Base-by-base conservation (phyloP, 176 grass and related monocot species). In the Aegilops sharonensis region DNA sequence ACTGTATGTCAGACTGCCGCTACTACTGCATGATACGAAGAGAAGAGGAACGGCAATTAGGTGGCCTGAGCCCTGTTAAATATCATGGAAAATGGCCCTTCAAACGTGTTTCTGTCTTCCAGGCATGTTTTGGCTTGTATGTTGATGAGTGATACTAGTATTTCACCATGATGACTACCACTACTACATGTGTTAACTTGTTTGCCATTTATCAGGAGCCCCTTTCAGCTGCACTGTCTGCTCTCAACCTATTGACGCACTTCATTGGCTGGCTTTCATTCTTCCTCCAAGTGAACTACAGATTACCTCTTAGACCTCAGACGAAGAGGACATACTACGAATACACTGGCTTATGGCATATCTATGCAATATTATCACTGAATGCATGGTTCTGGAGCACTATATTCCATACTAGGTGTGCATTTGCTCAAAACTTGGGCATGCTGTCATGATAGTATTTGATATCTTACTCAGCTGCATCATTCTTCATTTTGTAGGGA, bases 11-110 rank as follows among this genome's bases (percentile, higher is more conserved):
- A 40, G 90, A 95, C 67, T 98, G 96, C 68, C 86, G 84, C 13
- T 98, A 94, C 84, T 78, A 95, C 74, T 98, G 96, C 78, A 98
- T 98, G 96, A 85, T 91, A 86, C 86, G 80, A 56, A 95, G 91
- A 89, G 96, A 95, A 89, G 77, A 78, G 15, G 84, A 94, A 83
- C 75, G 93, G 1, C 80, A 90, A 63, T 81, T 84, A 86, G 86
- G 80, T 82, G 96, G 93, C 36, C 90, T 94, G 1, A 77, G 14
- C 77, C 88, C 91, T 86, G 86, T 94, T 64, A 98, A 98, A 64
- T 98, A 98, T 91, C 95, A 95, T 89, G 96, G 96, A 56, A 95
- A 94, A 79, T 98, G 96, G 96, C 93, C 96, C 6, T 94, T 92
- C 75, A 83, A 83, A 34, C 90, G 90, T 82, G 84, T 92, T 86